These are phyloP conservation scores for Trichoderma arundinaceum DNA, from an alignment of 2,329 filamentous ascomycete genomes.

Conservation along the genomic window DNA sequence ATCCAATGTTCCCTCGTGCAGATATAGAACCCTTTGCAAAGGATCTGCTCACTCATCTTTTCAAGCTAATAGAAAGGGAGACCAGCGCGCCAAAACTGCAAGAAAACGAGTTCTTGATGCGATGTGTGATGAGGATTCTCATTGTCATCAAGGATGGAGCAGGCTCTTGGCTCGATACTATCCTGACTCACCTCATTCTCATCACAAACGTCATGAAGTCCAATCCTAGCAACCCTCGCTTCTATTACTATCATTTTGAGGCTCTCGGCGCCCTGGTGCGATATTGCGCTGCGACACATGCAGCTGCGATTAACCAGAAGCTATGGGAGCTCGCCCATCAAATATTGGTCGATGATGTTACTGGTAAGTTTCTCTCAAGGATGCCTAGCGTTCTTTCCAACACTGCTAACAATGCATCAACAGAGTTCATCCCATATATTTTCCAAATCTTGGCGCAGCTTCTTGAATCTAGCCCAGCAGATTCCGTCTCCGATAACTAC, in stretches of 20 bases:
- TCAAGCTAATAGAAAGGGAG: conserved; percentile 87
- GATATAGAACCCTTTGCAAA: conserved; percentile 83
- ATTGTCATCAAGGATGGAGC: conserved; percentile 90
- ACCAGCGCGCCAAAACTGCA: conserved; percentile 88
- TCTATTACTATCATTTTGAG: conserved; percentile 99
- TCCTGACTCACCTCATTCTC: conserved; percentile 82
- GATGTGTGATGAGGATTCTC: conserved; percentile 95
- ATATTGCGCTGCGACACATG: conserved; percentile 68
- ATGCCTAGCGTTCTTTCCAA: not conserved
- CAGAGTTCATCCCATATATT: conserved; percentile 94
- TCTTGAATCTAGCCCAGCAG: conserved; percentile 81
- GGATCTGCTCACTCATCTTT: conserved; percentile 86
- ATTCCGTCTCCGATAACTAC: conserved; percentile 81
- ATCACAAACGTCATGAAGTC: conserved; percentile 92
- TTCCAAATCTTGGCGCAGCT: conserved; percentile 94
- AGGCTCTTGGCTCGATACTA: conserved; percentile 72
- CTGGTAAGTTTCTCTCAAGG: conserved; percentile 57
- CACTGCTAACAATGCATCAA: conserved; percentile 33
- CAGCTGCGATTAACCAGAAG: conserved; percentile 76
- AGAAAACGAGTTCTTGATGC: conserved; percentile 98
- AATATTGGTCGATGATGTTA: conserved; percentile 80
- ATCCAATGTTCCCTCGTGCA: conserved; percentile 77
- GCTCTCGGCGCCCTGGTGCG: conserved; percentile 84
- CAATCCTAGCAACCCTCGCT: conserved; percentile 95
- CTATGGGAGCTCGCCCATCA: conserved; percentile 84